Evolutionary conservation across 371 early-diverging fungal genomes (phyloP).

Genomic region (Syncephalastrum sp.): DNA sequence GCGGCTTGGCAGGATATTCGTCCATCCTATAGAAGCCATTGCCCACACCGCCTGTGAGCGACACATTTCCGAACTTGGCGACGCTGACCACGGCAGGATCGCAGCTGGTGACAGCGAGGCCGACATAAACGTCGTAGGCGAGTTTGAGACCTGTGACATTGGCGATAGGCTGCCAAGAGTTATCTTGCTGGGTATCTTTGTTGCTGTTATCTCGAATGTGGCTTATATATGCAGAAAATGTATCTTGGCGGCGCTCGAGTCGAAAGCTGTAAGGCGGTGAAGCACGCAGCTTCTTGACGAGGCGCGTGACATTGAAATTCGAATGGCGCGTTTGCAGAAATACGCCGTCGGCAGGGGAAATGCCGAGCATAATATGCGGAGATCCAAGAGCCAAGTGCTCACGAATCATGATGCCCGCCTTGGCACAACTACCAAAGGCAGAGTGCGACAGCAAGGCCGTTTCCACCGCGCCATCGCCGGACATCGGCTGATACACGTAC

Average conservation of each 20-base stretch:
- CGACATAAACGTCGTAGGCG: slow-evolving; percentile 40
- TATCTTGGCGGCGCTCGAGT: slow-evolving; percentile 20
- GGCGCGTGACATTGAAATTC: slow-evolving; percentile 26
- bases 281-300: slow-evolving; percentile 34
- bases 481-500: slow-evolving; percentile 36
- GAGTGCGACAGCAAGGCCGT: slow-evolving; percentile 38
- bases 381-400: slow-evolving; percentile 43
- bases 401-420: slow-evolving; percentile 49
- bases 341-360: slow-evolving; percentile 41
- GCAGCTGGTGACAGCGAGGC: slow-evolving; percentile 46
- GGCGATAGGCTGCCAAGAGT: slow-evolving; percentile 31
- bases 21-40: slow-evolving; percentile 14
- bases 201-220: background rate
- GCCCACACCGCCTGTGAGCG: slow-evolving; percentile 29
- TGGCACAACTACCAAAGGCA: slow-evolving; percentile 45
- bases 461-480: slow-evolving; percentile 26
- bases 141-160: slow-evolving; percentile 19
- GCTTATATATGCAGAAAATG: slow-evolving; percentile 15
- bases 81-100: slow-evolving; percentile 45
- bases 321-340: slow-evolving; percentile 31
- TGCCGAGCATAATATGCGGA: slow-evolving; percentile 38
- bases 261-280: slow-evolving; percentile 41
- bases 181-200: slow-evolving; percentile 4
- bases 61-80: slow-evolving; percentile 43
- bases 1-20: no score